Conservation (phyloP, 1,284 basidiomycete species). For the Cutaneotrichosporon dermatis region DNA sequence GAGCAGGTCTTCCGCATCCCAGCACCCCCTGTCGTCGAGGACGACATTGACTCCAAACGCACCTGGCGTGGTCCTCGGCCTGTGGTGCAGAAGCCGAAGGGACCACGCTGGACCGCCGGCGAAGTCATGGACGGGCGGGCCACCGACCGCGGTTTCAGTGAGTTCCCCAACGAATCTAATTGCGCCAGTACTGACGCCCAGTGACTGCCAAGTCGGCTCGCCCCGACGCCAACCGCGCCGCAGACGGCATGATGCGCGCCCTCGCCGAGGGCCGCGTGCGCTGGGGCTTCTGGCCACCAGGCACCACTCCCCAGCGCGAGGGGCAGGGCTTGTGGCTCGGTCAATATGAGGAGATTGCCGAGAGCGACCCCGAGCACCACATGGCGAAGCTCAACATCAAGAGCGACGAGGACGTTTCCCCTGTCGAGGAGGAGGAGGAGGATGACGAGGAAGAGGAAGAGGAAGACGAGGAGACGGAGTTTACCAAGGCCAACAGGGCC, state of each 20-base stretch:
- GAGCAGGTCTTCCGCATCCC: constrained; percentile 64
- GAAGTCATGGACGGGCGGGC: constrained; percentile 75
- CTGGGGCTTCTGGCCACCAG: constrained; percentile 78
- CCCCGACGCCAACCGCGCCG: constrained; percentile 80
- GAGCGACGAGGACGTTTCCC: constrained; percentile 27
- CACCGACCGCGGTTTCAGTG: constrained; percentile 62
- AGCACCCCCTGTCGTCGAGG: constrained; percentile 23
- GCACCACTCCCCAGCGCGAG: constrained; percentile 19
- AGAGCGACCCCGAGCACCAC: constrained; percentile 20
- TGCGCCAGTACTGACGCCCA: constrained; percentile 7
- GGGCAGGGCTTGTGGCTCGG: constrained; percentile 21
- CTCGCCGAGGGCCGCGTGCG: constrained; percentile 71
- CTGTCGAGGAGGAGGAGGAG: constrained; percentile 22
- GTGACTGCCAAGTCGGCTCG: constrained; percentile 83
- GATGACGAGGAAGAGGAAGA: constrained; percentile 22
- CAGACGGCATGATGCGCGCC: constrained; percentile 73
- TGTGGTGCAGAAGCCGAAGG: background rate
- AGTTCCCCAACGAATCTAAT: constrained; percentile 18
- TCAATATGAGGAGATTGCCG: constrained; percentile 24
- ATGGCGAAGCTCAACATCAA: constrained; percentile 14
- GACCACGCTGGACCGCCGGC: constrained; percentile 45
- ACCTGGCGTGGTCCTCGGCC: constrained; percentile 28
- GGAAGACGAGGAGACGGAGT: constrained; percentile 16
- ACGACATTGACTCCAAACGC: constrained; percentile 35
- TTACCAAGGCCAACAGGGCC: constrained; percentile 13